Conservation (phyloP, 163 green algal species). For the Scenedesmus sp. region DNA sequence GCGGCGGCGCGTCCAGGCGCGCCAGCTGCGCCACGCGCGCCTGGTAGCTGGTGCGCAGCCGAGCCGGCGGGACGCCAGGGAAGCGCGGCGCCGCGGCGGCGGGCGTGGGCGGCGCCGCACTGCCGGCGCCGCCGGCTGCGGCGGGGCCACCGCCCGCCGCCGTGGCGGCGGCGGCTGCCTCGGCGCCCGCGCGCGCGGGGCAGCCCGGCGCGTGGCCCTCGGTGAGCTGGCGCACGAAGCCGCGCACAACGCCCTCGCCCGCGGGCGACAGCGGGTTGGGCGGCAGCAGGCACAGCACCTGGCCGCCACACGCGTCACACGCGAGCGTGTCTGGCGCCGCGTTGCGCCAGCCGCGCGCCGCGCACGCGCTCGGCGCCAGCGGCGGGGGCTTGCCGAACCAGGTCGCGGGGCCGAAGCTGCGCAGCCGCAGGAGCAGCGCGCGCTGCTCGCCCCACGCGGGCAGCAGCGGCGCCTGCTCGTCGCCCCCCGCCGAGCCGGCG, state of each 20-base stretch:
- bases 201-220: conserved; percentile 16
- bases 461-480: not conserved
- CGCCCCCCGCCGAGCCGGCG: not conserved
- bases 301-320: conserved; percentile 27
- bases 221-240: conserved; percentile 6
- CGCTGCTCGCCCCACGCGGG: no score
- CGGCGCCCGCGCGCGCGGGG: not conserved
- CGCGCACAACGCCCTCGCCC: not conserved
- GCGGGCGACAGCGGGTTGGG: not conserved
- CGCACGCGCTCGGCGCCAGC: conserved; percentile 16
- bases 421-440: conserved; percentile 38
- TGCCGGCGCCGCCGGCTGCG: not conserved
- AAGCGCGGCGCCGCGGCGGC: not conserved
- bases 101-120: not conserved
- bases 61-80: conserved; percentile 1
- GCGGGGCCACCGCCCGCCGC: no score
- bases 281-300: conserved; percentile 36
- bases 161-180: not conserved
- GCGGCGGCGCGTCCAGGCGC: conserved; percentile 1
- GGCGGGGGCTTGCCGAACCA: conserved; percentile 58
- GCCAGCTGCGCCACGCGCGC: conserved; percentile 6
- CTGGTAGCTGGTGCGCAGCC: conserved; percentile 1
- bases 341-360: conserved; percentile 36
- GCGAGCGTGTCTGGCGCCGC: conserved; percentile 23
- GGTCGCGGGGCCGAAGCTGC: conserved; percentile 48